Conservation (phyloP, 176 grass and related monocot species). For the Eremochloa ophiuroides region DNA sequence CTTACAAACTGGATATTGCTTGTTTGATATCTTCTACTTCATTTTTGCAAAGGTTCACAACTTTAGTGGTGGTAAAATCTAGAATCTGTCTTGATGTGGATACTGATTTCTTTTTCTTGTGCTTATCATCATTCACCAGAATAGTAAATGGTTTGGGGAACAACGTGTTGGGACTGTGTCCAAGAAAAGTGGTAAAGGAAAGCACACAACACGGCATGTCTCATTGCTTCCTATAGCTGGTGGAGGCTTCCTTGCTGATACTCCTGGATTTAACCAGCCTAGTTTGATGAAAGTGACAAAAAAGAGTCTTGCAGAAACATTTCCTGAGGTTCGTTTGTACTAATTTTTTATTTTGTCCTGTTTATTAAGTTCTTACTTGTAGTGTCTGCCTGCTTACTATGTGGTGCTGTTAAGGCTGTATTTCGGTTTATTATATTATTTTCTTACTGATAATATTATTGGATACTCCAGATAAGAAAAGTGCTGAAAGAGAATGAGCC, state of each 20-base stretch:
- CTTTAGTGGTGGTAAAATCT: neutral
- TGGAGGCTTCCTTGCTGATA: conserved; percentile 91
- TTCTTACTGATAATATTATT: conserved; percentile 11
- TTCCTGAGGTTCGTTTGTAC: conserved; percentile 64
- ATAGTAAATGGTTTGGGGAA: conserved; percentile 95
- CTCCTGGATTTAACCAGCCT: conserved; percentile 96
- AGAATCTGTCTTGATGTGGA: neutral
- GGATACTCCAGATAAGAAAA: conserved; percentile 64
- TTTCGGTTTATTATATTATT: neutral
- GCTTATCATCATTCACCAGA: conserved; percentile 38
- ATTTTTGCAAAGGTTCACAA: neutral
- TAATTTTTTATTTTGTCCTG: neutral
- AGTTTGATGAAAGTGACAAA: conserved; percentile 92
- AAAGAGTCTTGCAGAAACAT: conserved; percentile 66
- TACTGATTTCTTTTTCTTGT: conserved; percentile 11
- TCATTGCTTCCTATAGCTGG: conserved; percentile 78
- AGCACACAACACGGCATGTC: conserved; percentile 93
- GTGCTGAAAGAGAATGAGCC: conserved; percentile 61
- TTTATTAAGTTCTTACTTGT: conserved; percentile 1
- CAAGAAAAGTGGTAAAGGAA: conserved; percentile 92
- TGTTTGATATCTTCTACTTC: conserved; percentile 7
- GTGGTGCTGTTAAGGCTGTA: neutral
- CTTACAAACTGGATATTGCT: neutral
- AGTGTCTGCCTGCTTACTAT: neutral
- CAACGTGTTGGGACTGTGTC: conserved; percentile 91